Base-by-base conservation (phyloP, 2,329 filamentous ascomycete species). In the Sporothrix variecibatus region DNA sequence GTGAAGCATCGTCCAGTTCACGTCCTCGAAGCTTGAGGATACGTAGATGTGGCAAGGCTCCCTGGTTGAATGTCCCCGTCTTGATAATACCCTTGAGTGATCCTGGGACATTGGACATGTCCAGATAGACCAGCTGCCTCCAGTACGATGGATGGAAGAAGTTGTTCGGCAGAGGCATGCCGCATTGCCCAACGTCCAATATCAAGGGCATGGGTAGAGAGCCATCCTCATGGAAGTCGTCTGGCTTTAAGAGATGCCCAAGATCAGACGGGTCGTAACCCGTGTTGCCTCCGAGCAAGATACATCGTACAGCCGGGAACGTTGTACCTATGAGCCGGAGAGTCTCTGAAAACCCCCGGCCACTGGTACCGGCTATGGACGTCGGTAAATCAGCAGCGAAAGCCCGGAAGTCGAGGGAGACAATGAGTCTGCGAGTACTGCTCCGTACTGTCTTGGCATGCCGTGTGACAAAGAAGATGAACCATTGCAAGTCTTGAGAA, bases 11-110 rank as follows among this genome's bases (percentile, higher is more conserved):
- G 28, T 86, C 84, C 28, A 90, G 77, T 74, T 86, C 84, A 28
- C 86, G 83, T 1, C 83, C 81, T 65, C 82, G 81, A 0, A 85
- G 80, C 77, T 89, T 90, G 34, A 91, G 79, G 3, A 90, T 81
- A 2, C 86, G 85, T 9, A 91, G 81, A 64, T 82, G 80, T 1
- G 84, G 84, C 49, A 89, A 79, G n/a, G 79, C 78, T 15, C 73
- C 70, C 1, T 43, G 72, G 3, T 26, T 23, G 31, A 75, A 74
- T 3, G 80, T 81, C 2, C 65, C 73, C 1, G 70, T 49, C 46
- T 64, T 65, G 9, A 84, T 68, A 1, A 80, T 79, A 0, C 79
- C 76, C 15, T 78, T 79, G 12, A 87, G 77, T 0, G 86, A 86
- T 0, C 85, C 86, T 0, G 84, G 84, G n/a, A 86, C 77, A 26